Conservation (phyloP, 164 flowering plant species). For the Chimonanthus salicifolius region DNA sequence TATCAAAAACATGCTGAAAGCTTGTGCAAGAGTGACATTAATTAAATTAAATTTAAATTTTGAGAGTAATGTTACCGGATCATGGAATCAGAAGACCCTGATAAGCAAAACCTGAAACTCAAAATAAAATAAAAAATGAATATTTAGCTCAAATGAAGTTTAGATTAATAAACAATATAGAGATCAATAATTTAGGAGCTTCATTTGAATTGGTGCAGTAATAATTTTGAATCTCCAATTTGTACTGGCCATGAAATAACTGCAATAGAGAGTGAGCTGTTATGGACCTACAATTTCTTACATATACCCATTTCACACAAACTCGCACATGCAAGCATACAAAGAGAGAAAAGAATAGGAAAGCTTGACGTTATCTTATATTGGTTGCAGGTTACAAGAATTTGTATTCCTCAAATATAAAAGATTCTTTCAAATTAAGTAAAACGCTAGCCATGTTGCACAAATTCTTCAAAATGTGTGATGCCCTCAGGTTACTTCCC, state of each 20-base stretch:
- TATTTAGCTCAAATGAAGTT: not conserved
- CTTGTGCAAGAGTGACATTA: not conserved
- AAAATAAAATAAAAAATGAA: conserved; percentile 3
- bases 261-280: no score
- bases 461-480: no score
- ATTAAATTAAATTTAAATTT: not conserved
- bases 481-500: no score
- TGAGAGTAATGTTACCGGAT: conserved; percentile 51
- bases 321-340: no score
- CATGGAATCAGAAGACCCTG: conserved; percentile 99
- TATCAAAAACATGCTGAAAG: not conserved
- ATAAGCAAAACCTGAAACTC: conserved; percentile 73
- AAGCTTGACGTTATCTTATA: no score
- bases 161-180: not conserved
- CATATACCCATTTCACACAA: no score
- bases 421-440: no score
- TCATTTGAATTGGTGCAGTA: not conserved
- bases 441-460: no score
- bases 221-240: not conserved
- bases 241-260: not conserved
- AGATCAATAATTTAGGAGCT: not conserved
- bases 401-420: no score
- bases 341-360: no score
- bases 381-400: no score
- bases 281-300: no score